phyloP scores from a whole-genome alignment of 2,329 filamentous ascomycete genomes.

The Trichoderma simmonsii region DNA sequence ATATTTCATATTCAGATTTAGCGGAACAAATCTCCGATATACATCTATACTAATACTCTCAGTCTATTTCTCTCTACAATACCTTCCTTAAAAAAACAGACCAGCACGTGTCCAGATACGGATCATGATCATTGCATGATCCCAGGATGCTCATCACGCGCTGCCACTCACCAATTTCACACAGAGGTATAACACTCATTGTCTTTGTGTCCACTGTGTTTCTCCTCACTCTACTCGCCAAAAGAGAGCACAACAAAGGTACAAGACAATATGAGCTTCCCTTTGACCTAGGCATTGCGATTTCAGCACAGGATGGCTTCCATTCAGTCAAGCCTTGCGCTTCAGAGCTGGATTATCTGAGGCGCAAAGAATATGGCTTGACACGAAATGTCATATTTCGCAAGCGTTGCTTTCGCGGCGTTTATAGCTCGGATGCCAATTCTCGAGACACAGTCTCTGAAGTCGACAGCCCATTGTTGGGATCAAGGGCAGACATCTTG shows the following conservation, averaged over 20 bases:
- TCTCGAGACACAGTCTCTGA: conserved; percentile 36
- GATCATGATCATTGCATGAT: neutral
- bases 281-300: conserved; percentile 3
- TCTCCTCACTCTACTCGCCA: neutral
- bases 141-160: conserved; percentile 6
- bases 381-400: conserved; percentile 43
- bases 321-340: conserved; percentile 21
- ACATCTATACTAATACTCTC: neutral
- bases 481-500: conserved; percentile 30
- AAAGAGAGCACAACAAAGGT: neutral
- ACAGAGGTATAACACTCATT: neutral
- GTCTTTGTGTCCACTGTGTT: neutral
- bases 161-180: neutral
- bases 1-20: neutral
- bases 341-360: conserved; percentile 31
- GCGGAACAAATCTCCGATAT: neutral
- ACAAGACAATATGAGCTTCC: conserved; percentile 12
- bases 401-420: conserved; percentile 43
- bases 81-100: neutral
- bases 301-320: conserved; percentile 6
- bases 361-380: conserved; percentile 32
- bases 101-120: neutral
- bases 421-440: conserved; percentile 33
- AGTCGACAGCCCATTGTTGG: conserved; percentile 38
- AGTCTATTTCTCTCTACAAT: neutral